Evolutionary conservation across 345 rosid species (phyloP).

Genomic region (Ricinus communis): DNA sequence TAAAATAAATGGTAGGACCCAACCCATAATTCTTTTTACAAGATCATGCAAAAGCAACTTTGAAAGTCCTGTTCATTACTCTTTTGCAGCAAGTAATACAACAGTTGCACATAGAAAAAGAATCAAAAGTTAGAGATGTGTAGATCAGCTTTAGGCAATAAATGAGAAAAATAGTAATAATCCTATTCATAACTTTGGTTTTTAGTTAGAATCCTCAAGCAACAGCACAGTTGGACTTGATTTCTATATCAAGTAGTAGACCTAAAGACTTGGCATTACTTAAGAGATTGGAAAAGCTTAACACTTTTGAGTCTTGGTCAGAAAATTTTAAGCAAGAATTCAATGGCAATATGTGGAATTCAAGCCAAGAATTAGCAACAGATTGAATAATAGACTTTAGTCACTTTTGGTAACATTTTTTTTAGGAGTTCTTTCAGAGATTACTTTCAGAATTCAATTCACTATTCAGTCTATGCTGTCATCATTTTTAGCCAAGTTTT

Average conservation of each 20-base stretch:
- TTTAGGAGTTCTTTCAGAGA: not conserved
- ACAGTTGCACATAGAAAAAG: not conserved
- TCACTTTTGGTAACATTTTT: not conserved
- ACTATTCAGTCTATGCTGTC: too few relatives aligned
- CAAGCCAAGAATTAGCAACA: conserved; percentile 2
- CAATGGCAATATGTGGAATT: not conserved
- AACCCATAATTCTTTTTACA: not conserved
- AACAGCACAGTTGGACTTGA: not conserved
- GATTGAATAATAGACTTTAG: not conserved
- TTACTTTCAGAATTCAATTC: too few relatives aligned
- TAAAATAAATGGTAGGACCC: conserved; percentile 14
- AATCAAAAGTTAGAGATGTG: not conserved
- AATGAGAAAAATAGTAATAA: not conserved
- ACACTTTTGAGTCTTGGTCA: not conserved
- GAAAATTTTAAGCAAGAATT: not conserved
- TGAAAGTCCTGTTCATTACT: not conserved
- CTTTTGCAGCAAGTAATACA: not conserved
- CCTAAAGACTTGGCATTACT: not conserved
- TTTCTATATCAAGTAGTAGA: conserved; percentile 1
- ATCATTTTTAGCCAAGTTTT: too few relatives aligned
- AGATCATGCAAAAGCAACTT: conserved; percentile 10
- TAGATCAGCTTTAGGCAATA: not conserved
- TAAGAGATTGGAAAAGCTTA: not conserved
- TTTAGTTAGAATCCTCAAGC: not conserved
- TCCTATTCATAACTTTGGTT: not conserved